Percentiles rank a stretch among this genome's conserved stretches.
phyloP scores from a whole-genome alignment of 177 flowering plant genomes.

The Tripterygium wilfordii region DNA sequence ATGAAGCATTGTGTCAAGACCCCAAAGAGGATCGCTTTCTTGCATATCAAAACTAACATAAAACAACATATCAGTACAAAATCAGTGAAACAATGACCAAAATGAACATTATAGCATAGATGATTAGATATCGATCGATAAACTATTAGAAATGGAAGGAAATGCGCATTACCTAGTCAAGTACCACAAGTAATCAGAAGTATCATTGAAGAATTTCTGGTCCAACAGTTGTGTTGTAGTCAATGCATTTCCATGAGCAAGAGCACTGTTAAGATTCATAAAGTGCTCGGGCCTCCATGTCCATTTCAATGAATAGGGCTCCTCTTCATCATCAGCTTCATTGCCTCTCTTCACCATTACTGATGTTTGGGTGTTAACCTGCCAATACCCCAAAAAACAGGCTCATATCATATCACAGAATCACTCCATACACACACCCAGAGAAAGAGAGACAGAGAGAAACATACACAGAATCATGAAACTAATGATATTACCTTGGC shows the following conservation, averaged over 20 bases:
- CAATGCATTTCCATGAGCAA: neutral
- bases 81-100: neutral
- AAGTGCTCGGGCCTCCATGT: conserved; percentile 14
- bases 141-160: neutral
- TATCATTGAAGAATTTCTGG: conserved; percentile 26
- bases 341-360: conserved; percentile 15
- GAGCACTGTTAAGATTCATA: neutral
- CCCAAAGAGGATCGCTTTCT: conserved; percentile 7
- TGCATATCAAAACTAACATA: conserved; percentile 9
- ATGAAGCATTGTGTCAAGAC: conserved; percentile 1
- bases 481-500: conserved; percentile 21
- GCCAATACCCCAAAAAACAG: neutral
- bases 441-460: neutral
- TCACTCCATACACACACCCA: neutral
- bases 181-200: conserved; percentile 38
- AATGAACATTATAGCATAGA: neutral
- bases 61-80: neutral
- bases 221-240: conserved; percentile 14
- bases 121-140: neutral
- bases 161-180: conserved; percentile 26
- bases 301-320: conserved; percentile 14
- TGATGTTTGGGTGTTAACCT: conserved; percentile 27
- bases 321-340: conserved; percentile 5
- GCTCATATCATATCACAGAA: neutral
- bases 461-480: neutral